Percentiles rank a stretch among this genome's conserved stretches.
Evolutionary conservation across 371 early-diverging fungal species (phyloP).

Genomic region (Saksenaea vasiformis): DNA sequence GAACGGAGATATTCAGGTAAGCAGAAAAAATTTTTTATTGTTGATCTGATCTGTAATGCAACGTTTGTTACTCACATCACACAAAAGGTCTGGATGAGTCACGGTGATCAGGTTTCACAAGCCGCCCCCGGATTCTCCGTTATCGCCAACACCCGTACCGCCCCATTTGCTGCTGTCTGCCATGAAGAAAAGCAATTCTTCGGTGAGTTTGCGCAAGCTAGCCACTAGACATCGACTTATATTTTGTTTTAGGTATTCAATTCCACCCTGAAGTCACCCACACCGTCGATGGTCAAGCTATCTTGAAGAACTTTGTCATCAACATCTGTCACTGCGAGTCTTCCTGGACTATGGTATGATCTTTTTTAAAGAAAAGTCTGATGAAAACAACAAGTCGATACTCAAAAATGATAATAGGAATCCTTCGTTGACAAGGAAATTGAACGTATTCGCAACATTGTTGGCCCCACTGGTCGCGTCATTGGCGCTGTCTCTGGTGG

Average conservation of each 20-base stretch:
- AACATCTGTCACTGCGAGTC: conserved; percentile 81
- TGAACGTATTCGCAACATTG: conserved; percentile 86
- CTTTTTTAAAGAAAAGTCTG: too few species aligned
- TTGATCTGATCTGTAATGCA: conserved; percentile 1
- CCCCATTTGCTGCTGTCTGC: conserved; percentile 89
- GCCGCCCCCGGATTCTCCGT: conserved; percentile 84
- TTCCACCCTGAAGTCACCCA: conserved; percentile 99
- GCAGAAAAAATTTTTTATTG: neutral
- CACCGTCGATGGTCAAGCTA: conserved; percentile 81
- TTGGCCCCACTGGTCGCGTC: conserved; percentile 91
- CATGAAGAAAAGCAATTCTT: conserved; percentile 78
- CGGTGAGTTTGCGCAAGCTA: conserved; percentile 42
- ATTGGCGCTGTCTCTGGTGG: conserved; percentile 97
- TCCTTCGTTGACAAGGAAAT: conserved; percentile 97
- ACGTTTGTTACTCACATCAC: neutral
- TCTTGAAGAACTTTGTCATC: conserved; percentile 92
- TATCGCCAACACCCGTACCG: conserved; percentile 85
- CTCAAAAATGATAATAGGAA: conserved; percentile 10
- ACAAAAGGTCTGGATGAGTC: conserved; percentile 95
- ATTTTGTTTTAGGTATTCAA: conserved; percentile 63
- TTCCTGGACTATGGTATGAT: conserved; percentile 88
- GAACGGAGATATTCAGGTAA: conserved; percentile 56
- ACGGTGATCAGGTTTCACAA: conserved; percentile 91
- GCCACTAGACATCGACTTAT: neutral
- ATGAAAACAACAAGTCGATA: neutral